Evolutionary conservation across 1,284 basidiomycete genomes (phyloP).

Genomic region (Leccinum griseonigrum): DNA sequence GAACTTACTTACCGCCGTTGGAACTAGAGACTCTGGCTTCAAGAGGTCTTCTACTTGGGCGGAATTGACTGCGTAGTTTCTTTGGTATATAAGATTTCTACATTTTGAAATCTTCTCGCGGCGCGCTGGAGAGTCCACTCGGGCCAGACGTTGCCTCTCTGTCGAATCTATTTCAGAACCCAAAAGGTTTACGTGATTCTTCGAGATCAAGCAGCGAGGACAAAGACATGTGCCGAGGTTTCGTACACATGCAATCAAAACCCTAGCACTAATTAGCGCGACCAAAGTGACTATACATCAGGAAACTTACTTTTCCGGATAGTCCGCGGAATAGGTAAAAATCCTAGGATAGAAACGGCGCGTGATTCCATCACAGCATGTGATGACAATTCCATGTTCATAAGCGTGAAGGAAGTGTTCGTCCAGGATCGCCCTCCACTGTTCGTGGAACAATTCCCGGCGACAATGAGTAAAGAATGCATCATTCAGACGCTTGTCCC

Average conservation of each 20-base stretch:
- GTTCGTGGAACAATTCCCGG: not conserved
- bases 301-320: not conserved
- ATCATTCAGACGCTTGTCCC: not conserved
- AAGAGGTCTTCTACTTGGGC: not conserved
- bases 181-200: not conserved
- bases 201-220: not conserved
- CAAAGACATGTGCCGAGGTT: not conserved
- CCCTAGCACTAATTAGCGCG: not conserved
- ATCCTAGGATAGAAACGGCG: not conserved
- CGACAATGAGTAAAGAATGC: not conserved
- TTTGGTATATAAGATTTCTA: not conserved
- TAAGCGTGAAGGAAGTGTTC: not conserved
- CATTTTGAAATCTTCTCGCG: not conserved
- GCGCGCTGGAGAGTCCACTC: not conserved
- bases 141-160: not conserved
- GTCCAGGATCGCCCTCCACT: not conserved
- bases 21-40: not conserved
- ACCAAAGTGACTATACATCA: not conserved
- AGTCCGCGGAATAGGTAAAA: not conserved
- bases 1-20: not conserved
- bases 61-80: not conserved
- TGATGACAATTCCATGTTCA: not conserved
- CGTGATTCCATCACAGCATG: not conserved
- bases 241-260: not conserved
- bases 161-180: not conserved